Percentiles rank a stretch among this genome's conserved stretches.
Evolutionary conservation across 2,329 filamentous ascomycete genomes (phyloP).

Genomic region (Aspergillus sp.): DNA sequence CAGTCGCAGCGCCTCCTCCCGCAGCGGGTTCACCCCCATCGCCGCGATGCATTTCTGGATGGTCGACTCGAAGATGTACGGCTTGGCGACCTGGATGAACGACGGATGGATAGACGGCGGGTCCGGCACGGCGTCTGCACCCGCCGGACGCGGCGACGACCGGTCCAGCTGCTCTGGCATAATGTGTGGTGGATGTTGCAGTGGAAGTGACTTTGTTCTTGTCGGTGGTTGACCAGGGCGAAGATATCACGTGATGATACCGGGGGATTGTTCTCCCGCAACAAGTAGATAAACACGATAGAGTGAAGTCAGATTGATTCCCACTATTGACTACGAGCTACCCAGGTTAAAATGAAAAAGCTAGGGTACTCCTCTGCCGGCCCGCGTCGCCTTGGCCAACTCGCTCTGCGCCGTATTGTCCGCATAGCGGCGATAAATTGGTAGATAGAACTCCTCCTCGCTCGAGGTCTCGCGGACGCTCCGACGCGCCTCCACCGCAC

Average conservation of each 20-base stretch:
- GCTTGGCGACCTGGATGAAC: constrained; percentile 64
- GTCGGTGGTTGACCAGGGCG: too few relatives aligned
- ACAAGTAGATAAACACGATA: neutral
- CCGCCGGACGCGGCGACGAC: constrained; percentile 6
- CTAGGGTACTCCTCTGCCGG: constrained; percentile 59
- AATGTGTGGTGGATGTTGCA: constrained; percentile 15
- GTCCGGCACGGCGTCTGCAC: constrained; percentile 18
- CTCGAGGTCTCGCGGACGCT: constrained; percentile 69
- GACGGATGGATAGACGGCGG: constrained; percentile 58
- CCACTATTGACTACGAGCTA: neutral
- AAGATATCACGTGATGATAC: neutral
- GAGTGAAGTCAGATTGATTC: neutral
- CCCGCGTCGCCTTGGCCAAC: constrained; percentile 62
- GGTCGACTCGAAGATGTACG: constrained; percentile 79
- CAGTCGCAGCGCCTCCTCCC: constrained; percentile 76
- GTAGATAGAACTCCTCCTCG: constrained; percentile 64
- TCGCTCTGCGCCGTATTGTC: constrained; percentile 64
- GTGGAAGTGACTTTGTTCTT: neutral
- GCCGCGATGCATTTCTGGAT: constrained; percentile 71
- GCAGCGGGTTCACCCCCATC: constrained; percentile 69
- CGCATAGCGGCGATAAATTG: constrained; percentile 67
- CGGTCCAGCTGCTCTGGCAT: constrained; percentile 20
- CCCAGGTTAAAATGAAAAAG: too few relatives aligned
- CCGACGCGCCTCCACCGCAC: constrained; percentile 57
- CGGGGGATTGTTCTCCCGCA: neutral